phyloP scores from a whole-genome alignment of 1,139 yeast species.

The Blastobotrys ciferrii region DNA sequence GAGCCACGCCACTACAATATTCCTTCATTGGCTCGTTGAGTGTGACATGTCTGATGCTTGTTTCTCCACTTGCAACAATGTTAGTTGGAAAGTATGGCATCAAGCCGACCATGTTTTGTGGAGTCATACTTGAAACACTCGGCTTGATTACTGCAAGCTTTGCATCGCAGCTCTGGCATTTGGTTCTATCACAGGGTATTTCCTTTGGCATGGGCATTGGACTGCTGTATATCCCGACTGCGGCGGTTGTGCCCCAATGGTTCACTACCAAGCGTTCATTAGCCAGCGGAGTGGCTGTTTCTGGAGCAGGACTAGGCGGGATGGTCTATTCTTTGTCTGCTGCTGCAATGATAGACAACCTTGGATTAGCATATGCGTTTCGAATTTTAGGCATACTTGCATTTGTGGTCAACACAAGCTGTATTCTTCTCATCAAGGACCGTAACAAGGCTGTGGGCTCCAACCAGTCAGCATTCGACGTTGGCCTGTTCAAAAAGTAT shows the following conservation, averaged over 20 bases:
- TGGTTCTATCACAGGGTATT: slow-evolving; percentile 69
- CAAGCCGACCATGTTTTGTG: slow-evolving; percentile 45
- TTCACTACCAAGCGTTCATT: slow-evolving; percentile 55
- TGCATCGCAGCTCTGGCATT: slow-evolving; percentile 58
- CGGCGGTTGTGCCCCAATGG: slow-evolving; percentile 57
- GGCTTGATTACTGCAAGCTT: slow-evolving; percentile 66
- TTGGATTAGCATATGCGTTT: slow-evolving; percentile 68
- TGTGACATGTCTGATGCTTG: slow-evolving; percentile 54
- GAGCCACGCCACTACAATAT: slow-evolving; percentile 57
- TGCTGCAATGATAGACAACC: slow-evolving; percentile 41
- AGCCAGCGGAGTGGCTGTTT: slow-evolving; percentile 47
- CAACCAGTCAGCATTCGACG: slow-evolving; percentile 29
- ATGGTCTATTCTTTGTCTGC: slow-evolving; percentile 40
- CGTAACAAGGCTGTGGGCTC: slow-evolving; percentile 40
- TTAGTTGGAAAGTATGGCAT: slow-evolving; percentile 41
- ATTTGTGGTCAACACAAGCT: slow-evolving; percentile 37
- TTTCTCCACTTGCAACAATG: slow-evolving; percentile 53
- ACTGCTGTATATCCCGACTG: slow-evolving; percentile 58
- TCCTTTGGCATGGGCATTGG: slow-evolving; percentile 61
- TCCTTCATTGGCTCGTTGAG: slow-evolving; percentile 70
- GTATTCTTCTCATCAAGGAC: slow-evolving; percentile 47
- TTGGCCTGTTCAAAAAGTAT: slow-evolving; percentile 34
- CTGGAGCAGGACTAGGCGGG: slow-evolving; percentile 39
- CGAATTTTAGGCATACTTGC: slow-evolving; percentile 54
- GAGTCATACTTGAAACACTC: slow-evolving; percentile 50